A percentile compares a stretch with the other conserved stretches of the same genome.
phyloP scores from a whole-genome alignment of 495 filamentous ascomycete genomes.

The Xylaria intraflava region DNA sequence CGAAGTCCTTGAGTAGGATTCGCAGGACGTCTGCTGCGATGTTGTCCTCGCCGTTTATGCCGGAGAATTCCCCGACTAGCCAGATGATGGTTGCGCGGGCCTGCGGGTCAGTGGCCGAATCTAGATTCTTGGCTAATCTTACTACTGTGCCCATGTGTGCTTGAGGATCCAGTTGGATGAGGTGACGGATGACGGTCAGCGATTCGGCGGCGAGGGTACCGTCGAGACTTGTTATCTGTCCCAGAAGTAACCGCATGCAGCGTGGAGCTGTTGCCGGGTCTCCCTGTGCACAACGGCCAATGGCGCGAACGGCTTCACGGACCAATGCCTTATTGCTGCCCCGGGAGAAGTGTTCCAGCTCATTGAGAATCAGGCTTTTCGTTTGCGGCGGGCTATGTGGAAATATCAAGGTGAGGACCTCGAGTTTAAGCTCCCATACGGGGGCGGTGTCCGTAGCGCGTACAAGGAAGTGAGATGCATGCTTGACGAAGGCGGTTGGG shows the following conservation, averaged over 20 bases:
- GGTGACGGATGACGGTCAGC: conserved; percentile 85
- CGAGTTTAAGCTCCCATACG: conserved; percentile 85
- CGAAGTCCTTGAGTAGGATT: conserved; percentile 79
- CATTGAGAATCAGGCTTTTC: conserved; percentile 80
- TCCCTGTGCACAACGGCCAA: conserved; percentile 84
- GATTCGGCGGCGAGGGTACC: conserved; percentile 84
- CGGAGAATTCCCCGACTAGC: conserved; percentile 93
- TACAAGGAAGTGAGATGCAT: conserved; percentile 81
- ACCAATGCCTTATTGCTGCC: conserved; percentile 70
- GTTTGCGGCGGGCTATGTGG: conserved; percentile 67
- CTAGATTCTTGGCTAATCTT: conserved; percentile 84
- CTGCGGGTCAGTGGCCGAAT: conserved; percentile 72
- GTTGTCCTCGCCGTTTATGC: conserved; percentile 68
- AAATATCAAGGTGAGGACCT: conserved; percentile 83
- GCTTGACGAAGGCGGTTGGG: conserved; percentile 72
- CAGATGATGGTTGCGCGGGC: conserved; percentile 92
- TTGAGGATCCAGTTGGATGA: conserved; percentile 83
- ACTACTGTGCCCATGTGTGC: conserved; percentile 75
- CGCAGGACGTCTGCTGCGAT: conserved; percentile 89
- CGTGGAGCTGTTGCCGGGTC: conserved; percentile 61
- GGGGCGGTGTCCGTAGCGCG: conserved; percentile 72
- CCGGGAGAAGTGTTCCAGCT: conserved; percentile 86
- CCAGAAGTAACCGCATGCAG: conserved; percentile 74
- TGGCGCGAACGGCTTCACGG: conserved; percentile 80
- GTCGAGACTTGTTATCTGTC: conserved; percentile 77